A percentile compares a stretch with the other conserved stretches of the same genome.
phyloP scores from a whole-genome alignment of 2,329 filamentous ascomycete species.

The Penicillium paneum region DNA sequence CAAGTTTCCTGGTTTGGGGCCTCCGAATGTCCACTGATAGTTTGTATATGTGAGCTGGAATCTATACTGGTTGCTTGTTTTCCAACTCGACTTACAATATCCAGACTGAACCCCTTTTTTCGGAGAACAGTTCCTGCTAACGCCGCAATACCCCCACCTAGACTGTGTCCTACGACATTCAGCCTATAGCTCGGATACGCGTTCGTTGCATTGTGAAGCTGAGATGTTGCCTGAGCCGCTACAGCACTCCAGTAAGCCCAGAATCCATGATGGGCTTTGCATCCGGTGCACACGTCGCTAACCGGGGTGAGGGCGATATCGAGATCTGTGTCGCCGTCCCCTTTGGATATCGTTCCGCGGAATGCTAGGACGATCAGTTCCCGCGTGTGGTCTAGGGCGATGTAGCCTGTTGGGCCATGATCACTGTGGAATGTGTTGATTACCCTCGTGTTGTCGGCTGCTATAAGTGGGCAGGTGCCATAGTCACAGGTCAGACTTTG shows the following conservation, averaged over 20 bases:
- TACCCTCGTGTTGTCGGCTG: not conserved
- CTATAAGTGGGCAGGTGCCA: not conserved
- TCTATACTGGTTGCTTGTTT: not conserved
- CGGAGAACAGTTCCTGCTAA: not conserved
- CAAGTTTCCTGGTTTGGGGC: not conserved
- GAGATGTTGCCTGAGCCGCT: not conserved
- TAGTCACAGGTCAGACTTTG: not conserved
- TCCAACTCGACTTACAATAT: not conserved
- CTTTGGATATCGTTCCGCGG: not conserved
- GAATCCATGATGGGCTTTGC: not conserved
- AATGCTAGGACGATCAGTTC: not conserved
- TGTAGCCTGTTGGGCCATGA: not conserved
- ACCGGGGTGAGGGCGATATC: not conserved
- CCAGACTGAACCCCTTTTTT: not conserved
- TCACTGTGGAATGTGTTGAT: not conserved
- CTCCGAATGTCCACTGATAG: conserved; percentile 1
- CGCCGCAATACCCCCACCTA: not conserved
- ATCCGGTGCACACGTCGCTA: not conserved
- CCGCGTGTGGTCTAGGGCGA: not conserved
- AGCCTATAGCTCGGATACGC: not conserved
- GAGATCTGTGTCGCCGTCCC: not conserved
- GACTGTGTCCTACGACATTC: not conserved
- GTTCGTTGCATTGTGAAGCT: not conserved
- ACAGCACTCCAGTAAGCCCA: not conserved
- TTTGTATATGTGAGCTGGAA: not conserved